Conservation (phyloP, 495 filamentous ascomycete species). For the Halenospora varia region DNA sequence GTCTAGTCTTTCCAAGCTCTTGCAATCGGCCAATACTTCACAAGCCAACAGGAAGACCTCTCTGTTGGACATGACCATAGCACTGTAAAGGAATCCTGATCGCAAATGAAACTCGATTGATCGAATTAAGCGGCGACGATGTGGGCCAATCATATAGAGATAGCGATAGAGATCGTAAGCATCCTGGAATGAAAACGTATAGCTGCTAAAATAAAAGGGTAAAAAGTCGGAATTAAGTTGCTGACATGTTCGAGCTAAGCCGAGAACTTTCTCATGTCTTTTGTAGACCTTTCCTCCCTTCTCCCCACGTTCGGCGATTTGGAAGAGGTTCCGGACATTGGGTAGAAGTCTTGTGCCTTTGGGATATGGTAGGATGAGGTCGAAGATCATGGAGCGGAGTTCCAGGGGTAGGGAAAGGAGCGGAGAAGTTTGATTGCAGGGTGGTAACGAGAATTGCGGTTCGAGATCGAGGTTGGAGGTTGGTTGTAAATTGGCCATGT, state of each 20-base stretch:
- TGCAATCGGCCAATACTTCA: not conserved
- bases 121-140: not conserved
- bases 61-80: not conserved
- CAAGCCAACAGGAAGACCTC: not conserved
- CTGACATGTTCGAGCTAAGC: not conserved
- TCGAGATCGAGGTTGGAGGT: constrained; percentile 5
- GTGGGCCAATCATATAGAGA: not conserved
- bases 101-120: not conserved
- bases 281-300: not conserved
- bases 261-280: not conserved
- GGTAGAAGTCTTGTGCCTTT: not conserved
- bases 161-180: not conserved
- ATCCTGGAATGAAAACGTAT: not conserved
- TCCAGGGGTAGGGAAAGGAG: not conserved
- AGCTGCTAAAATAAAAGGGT: not conserved
- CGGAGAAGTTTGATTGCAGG: not conserved
- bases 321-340: not conserved
- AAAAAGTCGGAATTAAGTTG: not conserved
- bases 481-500: too few species aligned
- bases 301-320: not conserved
- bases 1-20: not conserved
- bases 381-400: not conserved
- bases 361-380: not conserved
- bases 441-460: not conserved
- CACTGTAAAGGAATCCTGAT: not conserved